These are phyloP conservation scores for Azolla pinnata DNA, from an alignment of 75 land plant species.

Conservation along the genomic window DNA sequence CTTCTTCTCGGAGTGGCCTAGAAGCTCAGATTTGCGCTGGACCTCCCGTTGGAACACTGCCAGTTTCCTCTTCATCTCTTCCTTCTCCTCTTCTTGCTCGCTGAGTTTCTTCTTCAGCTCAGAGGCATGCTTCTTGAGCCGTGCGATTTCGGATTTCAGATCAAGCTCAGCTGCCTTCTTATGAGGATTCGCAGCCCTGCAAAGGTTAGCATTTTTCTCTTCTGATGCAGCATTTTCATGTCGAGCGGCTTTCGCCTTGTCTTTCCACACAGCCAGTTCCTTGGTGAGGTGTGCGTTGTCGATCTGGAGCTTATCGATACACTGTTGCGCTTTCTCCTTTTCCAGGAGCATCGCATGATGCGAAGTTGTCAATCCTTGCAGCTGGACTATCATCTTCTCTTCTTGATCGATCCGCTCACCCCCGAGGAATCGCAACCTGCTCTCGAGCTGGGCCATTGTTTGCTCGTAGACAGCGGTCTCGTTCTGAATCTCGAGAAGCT, in stretches of 20 bases:
- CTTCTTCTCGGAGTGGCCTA: conserved; percentile 31
- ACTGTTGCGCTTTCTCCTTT: background rate
- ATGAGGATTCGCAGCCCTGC: background rate
- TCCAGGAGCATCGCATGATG: background rate
- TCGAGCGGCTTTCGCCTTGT: background rate
- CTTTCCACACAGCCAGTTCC: conserved; percentile 2
- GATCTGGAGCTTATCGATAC: background rate
- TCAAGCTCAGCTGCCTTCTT: conserved; percentile 4
- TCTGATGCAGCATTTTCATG: background rate
- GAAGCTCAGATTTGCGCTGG: conserved; percentile 37
- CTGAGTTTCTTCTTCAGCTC: conserved; percentile 25
- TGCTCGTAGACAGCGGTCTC: background rate
- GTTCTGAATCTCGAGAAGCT: background rate
- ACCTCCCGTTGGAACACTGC: conserved; percentile 33
- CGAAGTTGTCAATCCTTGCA: background rate
- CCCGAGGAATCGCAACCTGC: too few species aligned
- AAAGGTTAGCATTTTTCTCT: background rate
- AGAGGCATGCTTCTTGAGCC: conserved; percentile 20
- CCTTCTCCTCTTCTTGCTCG: conserved; percentile 44
- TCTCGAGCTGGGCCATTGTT: background rate
- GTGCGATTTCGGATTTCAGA: conserved; percentile 1
- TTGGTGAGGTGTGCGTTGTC: background rate
- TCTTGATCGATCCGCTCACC: too few species aligned
- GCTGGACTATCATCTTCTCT: background rate
- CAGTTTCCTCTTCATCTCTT: conserved; percentile 39